Evolutionary conservation across 2,329 filamentous ascomycete genomes (phyloP).

Genomic region (Sporothrix schenckii): DNA sequence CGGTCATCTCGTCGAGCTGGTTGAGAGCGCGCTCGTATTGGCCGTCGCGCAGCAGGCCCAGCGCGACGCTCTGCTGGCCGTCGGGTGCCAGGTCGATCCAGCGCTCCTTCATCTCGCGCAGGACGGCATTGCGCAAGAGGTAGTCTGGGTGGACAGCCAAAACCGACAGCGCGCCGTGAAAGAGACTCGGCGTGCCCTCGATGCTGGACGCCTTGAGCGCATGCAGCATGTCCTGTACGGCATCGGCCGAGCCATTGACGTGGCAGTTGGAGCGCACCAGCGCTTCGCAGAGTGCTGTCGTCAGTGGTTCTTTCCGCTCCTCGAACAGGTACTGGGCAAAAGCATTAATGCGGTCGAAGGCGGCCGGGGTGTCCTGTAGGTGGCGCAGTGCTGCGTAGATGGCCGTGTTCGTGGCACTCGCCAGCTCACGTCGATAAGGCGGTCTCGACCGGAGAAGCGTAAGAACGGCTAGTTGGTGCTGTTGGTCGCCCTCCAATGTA

Average conservation of each 20-base stretch:
- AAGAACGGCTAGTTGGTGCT: slow-evolving; percentile 20
- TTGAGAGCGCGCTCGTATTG: slow-evolving; percentile 80
- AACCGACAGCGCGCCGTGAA: slow-evolving; percentile 71
- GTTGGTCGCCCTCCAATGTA: background rate
- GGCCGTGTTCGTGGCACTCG: slow-evolving; percentile 30
- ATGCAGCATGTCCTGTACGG: slow-evolving; percentile 64
- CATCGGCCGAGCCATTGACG: slow-evolving; percentile 66
- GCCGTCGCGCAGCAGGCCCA: slow-evolving; percentile 77
- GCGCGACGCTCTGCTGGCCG: slow-evolving; percentile 67
- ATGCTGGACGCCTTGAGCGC: slow-evolving; percentile 70
- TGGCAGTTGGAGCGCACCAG: slow-evolving; percentile 73
- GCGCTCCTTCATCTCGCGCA: slow-evolving; percentile 71
- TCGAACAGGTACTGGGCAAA: slow-evolving; percentile 63
- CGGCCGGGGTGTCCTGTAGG: slow-evolving; percentile 44
- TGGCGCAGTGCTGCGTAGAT: slow-evolving; percentile 49
- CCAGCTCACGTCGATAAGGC: slow-evolving; percentile 33
- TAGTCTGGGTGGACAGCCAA: slow-evolving; percentile 87
- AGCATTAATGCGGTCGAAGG: slow-evolving; percentile 46
- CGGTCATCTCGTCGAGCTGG: slow-evolving; percentile 68
- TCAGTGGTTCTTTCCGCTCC: slow-evolving; percentile 58
- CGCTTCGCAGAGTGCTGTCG: slow-evolving; percentile 68
- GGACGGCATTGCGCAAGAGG: slow-evolving; percentile 68
- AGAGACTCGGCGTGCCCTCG: slow-evolving; percentile 65
- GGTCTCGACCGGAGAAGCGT: slow-evolving; percentile 30
- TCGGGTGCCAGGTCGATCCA: slow-evolving; percentile 68